These are phyloP conservation scores for Ogataea populi-albae DNA, from an alignment of 805 yeast genomes.

Conservation along the genomic window DNA sequence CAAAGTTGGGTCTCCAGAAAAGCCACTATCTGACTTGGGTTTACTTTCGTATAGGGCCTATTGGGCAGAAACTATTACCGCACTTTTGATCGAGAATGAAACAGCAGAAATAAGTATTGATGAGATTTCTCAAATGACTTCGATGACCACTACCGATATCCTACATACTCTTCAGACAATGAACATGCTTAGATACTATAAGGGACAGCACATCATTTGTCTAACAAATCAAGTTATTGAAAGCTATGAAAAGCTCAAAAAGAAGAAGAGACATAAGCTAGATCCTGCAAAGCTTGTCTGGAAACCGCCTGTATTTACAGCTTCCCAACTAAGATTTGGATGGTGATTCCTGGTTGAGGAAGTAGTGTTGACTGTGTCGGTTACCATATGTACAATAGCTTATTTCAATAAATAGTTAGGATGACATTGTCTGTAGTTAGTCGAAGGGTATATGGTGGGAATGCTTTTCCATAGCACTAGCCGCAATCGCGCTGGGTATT, in stretches of 20 bases:
- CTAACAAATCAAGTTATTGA: conserved; percentile 79
- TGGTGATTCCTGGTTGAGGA: too few species aligned
- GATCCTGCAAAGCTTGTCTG: conserved; percentile 73
- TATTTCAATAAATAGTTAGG: too few species aligned
- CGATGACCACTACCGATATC: conserved; percentile 96
- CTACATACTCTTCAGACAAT: conserved; percentile 89
- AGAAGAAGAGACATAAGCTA: conserved; percentile 69
- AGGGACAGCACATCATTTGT: conserved; percentile 91
- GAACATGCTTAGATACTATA: conserved; percentile 85
- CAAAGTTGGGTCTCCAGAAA: conserved; percentile 95
- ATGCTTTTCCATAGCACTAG: conserved; percentile 51
- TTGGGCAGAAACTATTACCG: conserved; percentile 90
- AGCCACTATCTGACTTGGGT: conserved; percentile 94
- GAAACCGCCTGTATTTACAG: conserved; percentile 96
- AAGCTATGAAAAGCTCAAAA: conserved; percentile 63
- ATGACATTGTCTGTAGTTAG: conserved; percentile 32
- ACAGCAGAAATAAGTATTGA: conserved; percentile 65
- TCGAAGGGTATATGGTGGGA: conserved; percentile 64
- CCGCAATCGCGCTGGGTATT: conserved; percentile 94
- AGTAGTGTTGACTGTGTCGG: too few species aligned
- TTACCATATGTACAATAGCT: conserved; percentile 3
- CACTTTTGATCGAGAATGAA: conserved; percentile 62
- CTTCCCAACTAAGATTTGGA: conserved; percentile 92
- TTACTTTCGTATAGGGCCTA: conserved; percentile 88
- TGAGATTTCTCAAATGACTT: conserved; percentile 78